Conservation (phyloP, 768 basidiomycete genomes). For the Lactarius deliciosus region DNA sequence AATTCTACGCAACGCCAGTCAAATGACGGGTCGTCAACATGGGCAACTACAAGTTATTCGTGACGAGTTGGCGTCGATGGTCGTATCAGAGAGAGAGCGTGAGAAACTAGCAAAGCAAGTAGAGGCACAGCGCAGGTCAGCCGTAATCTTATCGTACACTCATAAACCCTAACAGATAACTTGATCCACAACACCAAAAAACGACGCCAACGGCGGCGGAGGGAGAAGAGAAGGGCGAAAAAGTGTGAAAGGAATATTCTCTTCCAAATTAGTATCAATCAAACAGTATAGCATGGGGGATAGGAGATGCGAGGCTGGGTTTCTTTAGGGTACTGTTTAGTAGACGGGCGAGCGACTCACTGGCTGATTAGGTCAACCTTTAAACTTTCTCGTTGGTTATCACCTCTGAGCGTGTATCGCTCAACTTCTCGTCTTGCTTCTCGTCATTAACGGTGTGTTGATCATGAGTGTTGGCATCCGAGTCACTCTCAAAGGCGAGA, state of each 20-base stretch:
- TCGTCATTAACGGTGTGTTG: not conserved
- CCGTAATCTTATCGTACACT: not conserved
- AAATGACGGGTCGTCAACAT: not conserved
- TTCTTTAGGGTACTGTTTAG: not conserved
- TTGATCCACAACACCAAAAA: not conserved
- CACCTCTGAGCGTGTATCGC: slow-evolving; percentile 4
- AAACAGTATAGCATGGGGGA: not conserved
- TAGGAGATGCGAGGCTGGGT: not conserved
- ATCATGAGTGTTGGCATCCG: not conserved
- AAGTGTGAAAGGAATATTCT: not conserved
- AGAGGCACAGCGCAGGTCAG: not conserved
- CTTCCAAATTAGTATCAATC: not conserved
- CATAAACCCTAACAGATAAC: not conserved
- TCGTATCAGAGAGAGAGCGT: not conserved
- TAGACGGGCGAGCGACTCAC: not conserved
- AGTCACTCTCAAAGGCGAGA: slow-evolving; percentile 64
- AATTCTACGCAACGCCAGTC: not conserved
- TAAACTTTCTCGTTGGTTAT: not conserved
- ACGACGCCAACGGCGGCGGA: not conserved
- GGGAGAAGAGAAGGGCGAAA: not conserved
- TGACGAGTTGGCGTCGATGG: not conserved
- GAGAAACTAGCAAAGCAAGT: not conserved
- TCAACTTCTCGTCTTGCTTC: not conserved
- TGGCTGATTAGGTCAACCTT: not conserved
- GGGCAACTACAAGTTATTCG: not conserved